Base-by-base conservation (phyloP, 768 basidiomycete genomes). In the Hygrophoropsis aurantiaca region DNA sequence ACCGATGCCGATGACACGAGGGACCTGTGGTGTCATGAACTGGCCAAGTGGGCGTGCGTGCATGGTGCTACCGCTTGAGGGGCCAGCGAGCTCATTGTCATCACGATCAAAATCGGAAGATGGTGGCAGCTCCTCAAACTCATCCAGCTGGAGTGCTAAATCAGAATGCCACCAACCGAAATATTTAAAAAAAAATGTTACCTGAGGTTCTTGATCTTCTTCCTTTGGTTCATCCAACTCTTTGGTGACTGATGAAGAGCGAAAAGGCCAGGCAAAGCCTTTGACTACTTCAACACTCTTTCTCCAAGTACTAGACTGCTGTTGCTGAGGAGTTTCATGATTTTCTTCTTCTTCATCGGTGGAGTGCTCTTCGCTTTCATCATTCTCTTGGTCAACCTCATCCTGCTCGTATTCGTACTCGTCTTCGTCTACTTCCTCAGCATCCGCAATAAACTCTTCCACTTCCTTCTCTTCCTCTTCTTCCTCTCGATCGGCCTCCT, bases 1-100 rank as follows among this genome's bases (percentile, higher is more conserved):
- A 9, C 43, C 35, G 4, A 32, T 23, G 24, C 38, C 47, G 39
- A 47, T 24, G 42, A 32, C 23, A 40, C 40, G 54, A 15, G 61
- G 59, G 11, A 60, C 56, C 61, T 83, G 82, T 0, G 84, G 84
- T 1, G 81, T 84, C 79, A 81, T 79, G 65, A 84, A 85, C 10
- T 49, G 37, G 13, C 68, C 66, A 37, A 34, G 52, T 51, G 32
- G 58, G 50, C n/a, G 55, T 39, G 32, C 50, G 55, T 11, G 59
- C 53, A 34, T 52, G 47, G 42, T 37, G 21, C 41, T 43, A 10
- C 2, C 24, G 26, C 8, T 20, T 23, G 20, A 36, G 4, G 30
- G 41, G 18, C 45, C 43, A 33, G 41, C 32, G 34, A 35, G 43
- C 32, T 41, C n/a, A 24, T 8, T 27, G 10, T 51, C 33, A 23